Evolutionary conservation across 495 filamentous ascomycete species (phyloP).

Genomic region (Xylaria scruposa): DNA sequence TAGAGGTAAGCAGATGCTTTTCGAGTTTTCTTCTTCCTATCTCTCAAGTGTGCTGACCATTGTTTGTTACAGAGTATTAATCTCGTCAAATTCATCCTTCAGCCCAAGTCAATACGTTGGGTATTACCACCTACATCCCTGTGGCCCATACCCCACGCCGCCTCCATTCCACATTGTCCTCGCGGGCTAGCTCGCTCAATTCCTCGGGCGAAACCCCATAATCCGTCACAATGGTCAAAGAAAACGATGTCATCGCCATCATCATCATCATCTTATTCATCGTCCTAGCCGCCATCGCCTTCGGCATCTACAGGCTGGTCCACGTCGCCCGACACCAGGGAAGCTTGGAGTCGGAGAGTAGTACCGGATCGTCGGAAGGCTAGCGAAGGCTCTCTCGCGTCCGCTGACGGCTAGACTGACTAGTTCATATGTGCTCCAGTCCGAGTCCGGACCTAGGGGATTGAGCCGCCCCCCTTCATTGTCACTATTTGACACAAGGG

Average conservation of each 20-base stretch:
- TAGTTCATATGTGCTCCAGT: background rate
- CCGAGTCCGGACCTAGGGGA: background rate
- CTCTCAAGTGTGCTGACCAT: background rate
- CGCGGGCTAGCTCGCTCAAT: too few species aligned
- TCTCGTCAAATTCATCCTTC: background rate
- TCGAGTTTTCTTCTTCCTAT: background rate
- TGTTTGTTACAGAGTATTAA: background rate
- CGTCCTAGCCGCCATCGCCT: slow-evolving; percentile 71
- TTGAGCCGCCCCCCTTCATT: background rate
- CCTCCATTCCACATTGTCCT: too few species aligned
- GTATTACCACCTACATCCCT: background rate
- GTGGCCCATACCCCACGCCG: background rate
- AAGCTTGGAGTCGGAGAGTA: slow-evolving; percentile 30
- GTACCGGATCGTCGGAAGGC: background rate
- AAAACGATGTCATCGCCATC: slow-evolving; percentile 81
- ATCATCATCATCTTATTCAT: slow-evolving; percentile 84
- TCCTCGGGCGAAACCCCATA: slow-evolving; percentile 7
- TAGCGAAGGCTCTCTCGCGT: slow-evolving; percentile 6
- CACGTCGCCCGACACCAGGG: slow-evolving; percentile 53
- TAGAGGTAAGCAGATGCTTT: background rate
- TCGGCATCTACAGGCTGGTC: slow-evolving; percentile 69
- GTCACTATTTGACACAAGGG: background rate
- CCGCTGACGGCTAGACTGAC: background rate
- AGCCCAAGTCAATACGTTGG: background rate
- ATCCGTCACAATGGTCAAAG: slow-evolving; percentile 58